phyloP scores from a whole-genome alignment of 129 eudicot genomes.

The Saussurea involucrata region DNA sequence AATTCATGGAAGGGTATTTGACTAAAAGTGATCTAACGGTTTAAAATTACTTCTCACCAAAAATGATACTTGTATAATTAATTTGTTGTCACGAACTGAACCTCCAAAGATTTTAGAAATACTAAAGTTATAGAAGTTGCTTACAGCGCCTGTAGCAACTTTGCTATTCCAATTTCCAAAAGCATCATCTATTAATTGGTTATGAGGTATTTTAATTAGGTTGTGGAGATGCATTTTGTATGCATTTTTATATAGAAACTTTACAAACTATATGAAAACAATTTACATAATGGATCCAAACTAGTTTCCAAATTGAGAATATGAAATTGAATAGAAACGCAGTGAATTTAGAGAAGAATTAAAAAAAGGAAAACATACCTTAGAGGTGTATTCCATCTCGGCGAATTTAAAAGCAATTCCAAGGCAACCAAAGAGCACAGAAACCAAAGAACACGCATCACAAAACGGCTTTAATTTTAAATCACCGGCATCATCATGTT shows the following conservation, averaged over 20 bases:
- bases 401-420: conserved; percentile 74
- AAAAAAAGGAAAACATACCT: conserved; percentile 36
- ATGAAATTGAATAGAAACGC: background rate
- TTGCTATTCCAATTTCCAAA: background rate
- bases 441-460: conserved; percentile 66
- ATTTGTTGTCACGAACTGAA: too few species aligned
- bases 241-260: too few species aligned
- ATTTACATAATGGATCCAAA: background rate
- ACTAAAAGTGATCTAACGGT: too few species aligned
- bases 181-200: background rate
- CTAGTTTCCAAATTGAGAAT: background rate
- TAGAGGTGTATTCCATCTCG: conserved; percentile 57
- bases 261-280: background rate
- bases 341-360: background rate
- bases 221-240: background rate
- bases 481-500: conserved; percentile 28
- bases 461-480: conserved; percentile 58
- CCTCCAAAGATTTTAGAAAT: too few species aligned
- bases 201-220: background rate
- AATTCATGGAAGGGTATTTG: too few species aligned
- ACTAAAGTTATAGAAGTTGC: too few species aligned
- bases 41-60: too few species aligned
- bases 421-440: conserved; percentile 59
- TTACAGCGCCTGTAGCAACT: background rate
- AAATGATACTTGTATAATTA: too few species aligned